phyloP scores from a whole-genome alignment of 2,329 filamentous ascomycete genomes.

The Nemania sp. region DNA sequence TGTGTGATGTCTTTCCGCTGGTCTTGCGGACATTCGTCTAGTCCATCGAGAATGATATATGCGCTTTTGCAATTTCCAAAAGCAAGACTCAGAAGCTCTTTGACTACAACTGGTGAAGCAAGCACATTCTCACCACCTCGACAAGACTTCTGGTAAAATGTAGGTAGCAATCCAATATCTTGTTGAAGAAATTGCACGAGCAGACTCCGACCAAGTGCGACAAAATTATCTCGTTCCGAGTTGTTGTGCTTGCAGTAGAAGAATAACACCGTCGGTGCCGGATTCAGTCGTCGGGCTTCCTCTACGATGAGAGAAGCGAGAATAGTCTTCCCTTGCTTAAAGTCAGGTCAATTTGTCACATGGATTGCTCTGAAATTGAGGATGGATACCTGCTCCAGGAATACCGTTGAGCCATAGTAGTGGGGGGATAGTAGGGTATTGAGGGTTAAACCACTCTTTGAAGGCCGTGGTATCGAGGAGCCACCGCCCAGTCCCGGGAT shows the following conservation, averaged over 20 bases:
- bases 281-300: slow-evolving; percentile 27
- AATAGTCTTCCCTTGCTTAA: slow-evolving; percentile 40
- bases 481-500: slow-evolving; percentile 32
- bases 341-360: neutral
- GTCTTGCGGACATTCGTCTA: slow-evolving; percentile 42
- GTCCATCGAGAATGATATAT: slow-evolving; percentile 44
- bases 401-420: slow-evolving; percentile 37
- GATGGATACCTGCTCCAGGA: slow-evolving; percentile 40
- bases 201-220: slow-evolving; percentile 29
- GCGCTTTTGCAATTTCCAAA: slow-evolving; percentile 32
- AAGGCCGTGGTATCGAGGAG: slow-evolving; percentile 25
- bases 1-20: slow-evolving; percentile 37
- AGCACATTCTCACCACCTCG: slow-evolving; percentile 17
- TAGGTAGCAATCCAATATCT: slow-evolving; percentile 18
- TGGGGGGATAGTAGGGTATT: slow-evolving; percentile 23
- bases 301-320: slow-evolving; percentile 41
- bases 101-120: slow-evolving; percentile 17
- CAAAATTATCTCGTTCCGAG: slow-evolving; percentile 32
- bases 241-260: slow-evolving; percentile 43
- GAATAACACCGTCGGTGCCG: slow-evolving; percentile 29
- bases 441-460: slow-evolving; percentile 31
- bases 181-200: slow-evolving; percentile 23
- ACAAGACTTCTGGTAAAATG: slow-evolving; percentile 21
- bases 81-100: slow-evolving; percentile 35
- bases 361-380: neutral